Percentiles rank a stretch among this genome's conserved stretches.
Conservation (phyloP, 495 filamentous ascomycete species). For the Aspergillus wentii region DNA sequence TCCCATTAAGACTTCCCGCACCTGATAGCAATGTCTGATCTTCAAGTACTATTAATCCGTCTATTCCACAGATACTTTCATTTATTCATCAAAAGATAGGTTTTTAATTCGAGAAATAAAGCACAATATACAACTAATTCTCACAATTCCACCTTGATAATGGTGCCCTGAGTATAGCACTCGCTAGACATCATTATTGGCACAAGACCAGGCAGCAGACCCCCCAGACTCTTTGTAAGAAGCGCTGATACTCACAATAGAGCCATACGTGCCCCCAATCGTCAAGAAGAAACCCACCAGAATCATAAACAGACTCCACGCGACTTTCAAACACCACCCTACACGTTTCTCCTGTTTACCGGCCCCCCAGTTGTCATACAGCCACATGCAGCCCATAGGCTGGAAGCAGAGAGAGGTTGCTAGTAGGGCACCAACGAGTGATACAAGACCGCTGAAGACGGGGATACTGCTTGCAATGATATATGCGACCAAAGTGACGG, state of each 20-base stretch:
- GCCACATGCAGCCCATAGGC: slow-evolving; percentile 25
- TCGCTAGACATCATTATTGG: too few species aligned
- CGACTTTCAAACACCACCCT: slow-evolving; percentile 4
- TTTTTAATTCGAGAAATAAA: too few species aligned
- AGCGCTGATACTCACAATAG: slow-evolving; percentile 44
- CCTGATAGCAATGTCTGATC: too few species aligned
- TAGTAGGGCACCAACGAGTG: slow-evolving; percentile 52
- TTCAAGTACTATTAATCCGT: too few species aligned
- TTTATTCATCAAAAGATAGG: too few species aligned
- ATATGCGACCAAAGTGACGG: slow-evolving; percentile 16
- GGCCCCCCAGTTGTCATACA: slow-evolving; percentile 34
- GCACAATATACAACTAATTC: too few species aligned
- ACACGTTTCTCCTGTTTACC: not conserved
- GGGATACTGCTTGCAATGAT: slow-evolving; percentile 31
- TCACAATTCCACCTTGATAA: too few species aligned
- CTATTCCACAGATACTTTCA: too few species aligned
- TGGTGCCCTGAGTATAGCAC: too few species aligned
- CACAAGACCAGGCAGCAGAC: slow-evolving; percentile 10
- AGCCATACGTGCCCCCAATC: slow-evolving; percentile 50
- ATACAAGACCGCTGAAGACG: slow-evolving; percentile 42
- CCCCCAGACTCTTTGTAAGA: slow-evolving; percentile 18
- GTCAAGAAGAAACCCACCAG: slow-evolving; percentile 35
- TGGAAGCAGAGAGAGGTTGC: slow-evolving; percentile 19
- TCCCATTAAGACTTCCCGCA: too few species aligned
- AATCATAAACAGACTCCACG: slow-evolving; percentile 11